Evolutionary conservation across 1,284 basidiomycete species (phyloP).

Genomic region (Athelia sp.): DNA sequence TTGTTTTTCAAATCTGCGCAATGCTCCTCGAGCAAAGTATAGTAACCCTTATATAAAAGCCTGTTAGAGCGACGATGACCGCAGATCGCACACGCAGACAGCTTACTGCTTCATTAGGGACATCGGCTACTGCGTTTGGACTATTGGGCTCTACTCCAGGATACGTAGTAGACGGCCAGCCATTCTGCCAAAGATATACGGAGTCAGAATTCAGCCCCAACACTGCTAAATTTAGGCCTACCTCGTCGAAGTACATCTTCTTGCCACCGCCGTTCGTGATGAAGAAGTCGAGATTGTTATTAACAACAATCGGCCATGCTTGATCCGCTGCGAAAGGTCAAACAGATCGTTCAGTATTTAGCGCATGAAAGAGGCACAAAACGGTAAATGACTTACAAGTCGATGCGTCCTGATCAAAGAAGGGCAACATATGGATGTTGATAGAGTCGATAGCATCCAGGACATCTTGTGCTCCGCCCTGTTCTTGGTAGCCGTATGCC

Average conservation of each 20-base stretch:
- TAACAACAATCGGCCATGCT: slow-evolving; percentile 58
- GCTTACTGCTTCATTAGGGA: slow-evolving; percentile 53
- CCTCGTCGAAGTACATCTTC: slow-evolving; percentile 71
- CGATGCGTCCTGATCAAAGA: slow-evolving; percentile 58
- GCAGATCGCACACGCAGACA: background rate
- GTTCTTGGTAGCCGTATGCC: slow-evolving; percentile 44
- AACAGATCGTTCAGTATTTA: background rate
- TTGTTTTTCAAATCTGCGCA: slow-evolving; percentile 30
- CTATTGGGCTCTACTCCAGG: slow-evolving; percentile 55
- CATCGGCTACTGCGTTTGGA: slow-evolving; percentile 43
- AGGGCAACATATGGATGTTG: slow-evolving; percentile 71
- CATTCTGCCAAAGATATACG: slow-evolving; percentile 56
- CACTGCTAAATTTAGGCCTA: too few species aligned
- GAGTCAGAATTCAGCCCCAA: background rate
- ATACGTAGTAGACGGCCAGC: slow-evolving; percentile 66
- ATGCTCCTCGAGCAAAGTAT: slow-evolving; percentile 27
- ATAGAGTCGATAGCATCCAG: slow-evolving; percentile 63
- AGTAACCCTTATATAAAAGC: slow-evolving; percentile 24
- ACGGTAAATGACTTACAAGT: slow-evolving; percentile 38
- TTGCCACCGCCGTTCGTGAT: slow-evolving; percentile 52
- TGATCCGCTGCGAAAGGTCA: slow-evolving; percentile 33
- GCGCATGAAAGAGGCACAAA: slow-evolving; percentile 1
- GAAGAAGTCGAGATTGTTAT: slow-evolving; percentile 63
- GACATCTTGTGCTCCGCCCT: slow-evolving; percentile 50
- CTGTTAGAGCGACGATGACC: slow-evolving; percentile 3